Conservation (phyloP, 2,329 filamentous ascomycete genomes). For the Monosporascus cannonballus region DNA sequence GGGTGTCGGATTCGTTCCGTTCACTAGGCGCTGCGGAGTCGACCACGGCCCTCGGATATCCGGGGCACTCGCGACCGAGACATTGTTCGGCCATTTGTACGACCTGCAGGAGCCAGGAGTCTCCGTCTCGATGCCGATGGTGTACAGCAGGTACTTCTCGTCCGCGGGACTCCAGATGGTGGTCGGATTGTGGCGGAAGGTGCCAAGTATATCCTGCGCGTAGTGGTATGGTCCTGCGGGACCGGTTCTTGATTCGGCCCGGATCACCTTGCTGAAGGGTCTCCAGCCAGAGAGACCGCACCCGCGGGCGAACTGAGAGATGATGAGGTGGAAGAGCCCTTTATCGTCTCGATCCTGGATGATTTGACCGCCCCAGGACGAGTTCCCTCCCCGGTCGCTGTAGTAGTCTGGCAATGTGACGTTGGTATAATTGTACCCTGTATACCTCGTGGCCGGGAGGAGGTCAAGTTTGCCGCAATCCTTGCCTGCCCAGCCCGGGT, state of each 20-base stretch:
- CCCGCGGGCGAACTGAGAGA: slow-evolving; percentile 37
- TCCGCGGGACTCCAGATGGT: slow-evolving; percentile 38
- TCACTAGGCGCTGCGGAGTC: slow-evolving; percentile 9
- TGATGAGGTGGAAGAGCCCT: slow-evolving; percentile 37
- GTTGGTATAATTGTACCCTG: slow-evolving; percentile 41
- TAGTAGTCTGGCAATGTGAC: slow-evolving; percentile 20
- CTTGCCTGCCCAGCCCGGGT: slow-evolving; percentile 36
- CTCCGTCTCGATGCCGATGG: slow-evolving; percentile 32
- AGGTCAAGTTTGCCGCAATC: slow-evolving; percentile 41
- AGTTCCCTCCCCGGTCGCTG: slow-evolving; percentile 25
- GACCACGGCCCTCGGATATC: slow-evolving; percentile 16
- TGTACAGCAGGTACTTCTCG: slow-evolving; percentile 36
- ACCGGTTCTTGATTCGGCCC: slow-evolving; percentile 37
- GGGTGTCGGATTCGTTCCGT: slow-evolving; percentile 35
- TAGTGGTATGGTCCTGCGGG: slow-evolving; percentile 39
- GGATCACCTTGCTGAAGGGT: slow-evolving; percentile 37
- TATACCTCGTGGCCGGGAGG: slow-evolving; percentile 30
- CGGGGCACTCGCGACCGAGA: slow-evolving; percentile 25
- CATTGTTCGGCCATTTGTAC: slow-evolving; percentile 21
- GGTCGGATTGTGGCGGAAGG: slow-evolving; percentile 41
- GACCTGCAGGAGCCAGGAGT: slow-evolving; percentile 17
- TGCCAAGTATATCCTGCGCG: slow-evolving; percentile 31
- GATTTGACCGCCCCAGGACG: slow-evolving; percentile 43
- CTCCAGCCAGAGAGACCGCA: slow-evolving; percentile 43
- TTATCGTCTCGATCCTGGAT: slow-evolving; percentile 33